Base-by-base conservation (phyloP, 192 early-diverging fungal genomes). In the Geosiphon pyriformis region DNA sequence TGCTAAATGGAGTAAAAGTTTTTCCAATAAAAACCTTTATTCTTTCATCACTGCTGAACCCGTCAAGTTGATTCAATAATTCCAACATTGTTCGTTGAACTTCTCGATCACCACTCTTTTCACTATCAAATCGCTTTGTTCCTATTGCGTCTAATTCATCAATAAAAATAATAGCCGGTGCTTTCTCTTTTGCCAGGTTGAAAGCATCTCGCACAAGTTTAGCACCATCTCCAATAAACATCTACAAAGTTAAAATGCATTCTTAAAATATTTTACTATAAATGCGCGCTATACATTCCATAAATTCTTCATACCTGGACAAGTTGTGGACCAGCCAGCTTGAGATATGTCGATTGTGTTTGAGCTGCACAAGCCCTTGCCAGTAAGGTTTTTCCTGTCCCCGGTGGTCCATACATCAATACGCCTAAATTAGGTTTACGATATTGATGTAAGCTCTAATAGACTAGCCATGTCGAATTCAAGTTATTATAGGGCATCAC, bases 31-130 rank as follows among this genome's bases (percentile, higher is more conserved):
- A 30, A 25, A 98, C 94, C 88, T 96, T 97, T 78, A 98, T 96
- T 27, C 92, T 78, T 59, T 98, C 93, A 71, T 97, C 93, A 68
- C 87, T 91, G 65, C 87, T 87, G 68, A 99, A 98, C 47, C 96
- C 96, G 70, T 99, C 96, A 66, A 99, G 81, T 78, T 99, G 95
- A 76, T 96, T 98, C 67, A 99, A 72, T 3, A 99, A 84, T 82
- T 99, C 96, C 77, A 99, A 80, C 96, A 99, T 98, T 20, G 96
- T 99, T 73, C 96, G 83, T 72, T 98, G 96, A 26, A 98, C 94
- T 78, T 96, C 96, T 72, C 94, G 91, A 83, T 99, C 96, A 68
- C 96, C 96, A 56, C 89, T 90, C 80, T 96, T 96, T 65, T 98
- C 95, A 71, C 86, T 90, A 74, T 98, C 94, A 60, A 96, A 98